phyloP scores from a whole-genome alignment of 2,329 filamentous ascomycete species.

The Botrytis pseudocinerea region DNA sequence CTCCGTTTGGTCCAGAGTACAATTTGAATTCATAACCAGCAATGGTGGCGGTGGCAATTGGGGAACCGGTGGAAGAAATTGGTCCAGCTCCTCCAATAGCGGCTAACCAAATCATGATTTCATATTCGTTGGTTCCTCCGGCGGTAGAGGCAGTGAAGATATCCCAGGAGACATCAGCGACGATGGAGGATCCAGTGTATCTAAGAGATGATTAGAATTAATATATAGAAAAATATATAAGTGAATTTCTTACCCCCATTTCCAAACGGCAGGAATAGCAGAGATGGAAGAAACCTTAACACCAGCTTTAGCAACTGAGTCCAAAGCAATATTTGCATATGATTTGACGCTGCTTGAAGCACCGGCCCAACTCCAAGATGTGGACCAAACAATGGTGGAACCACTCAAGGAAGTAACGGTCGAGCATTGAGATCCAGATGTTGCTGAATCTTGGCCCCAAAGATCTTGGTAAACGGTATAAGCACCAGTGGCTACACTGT shows the following conservation, averaged over 20 bases:
- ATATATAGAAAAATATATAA: too few relatives aligned
- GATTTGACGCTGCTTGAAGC: conserved; percentile 44
- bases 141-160: conserved; percentile 55
- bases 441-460: conserved; percentile 8
- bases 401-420: conserved; percentile 42
- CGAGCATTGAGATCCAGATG: conserved; percentile 42
- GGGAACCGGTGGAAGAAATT: conserved; percentile 53
- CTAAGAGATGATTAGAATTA: conserved; percentile 25
- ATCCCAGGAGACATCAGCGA: conserved; percentile 63
- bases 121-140: conserved; percentile 53
- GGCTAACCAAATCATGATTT: conserved; percentile 66
- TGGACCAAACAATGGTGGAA: conserved; percentile 44
- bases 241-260: conserved; percentile 41
- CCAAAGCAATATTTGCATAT: conserved; percentile 44
- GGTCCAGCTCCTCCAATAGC: conserved; percentile 58
- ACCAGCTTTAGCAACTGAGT: conserved; percentile 41
- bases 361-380: conserved; percentile 46
- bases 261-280: conserved; percentile 44
- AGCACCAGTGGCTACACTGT: conserved; percentile 34
- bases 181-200: conserved; percentile 51
- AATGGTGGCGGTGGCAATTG: conserved; percentile 56
- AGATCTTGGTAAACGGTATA: conserved; percentile 46
- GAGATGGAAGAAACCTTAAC: conserved; percentile 41
- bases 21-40: conserved; percentile 57
- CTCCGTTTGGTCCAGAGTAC: conserved; percentile 58